These are phyloP conservation scores for Coniella vitis DNA, from an alignment of 2,329 filamentous ascomycete genomes.

Conservation along the genomic window DNA sequence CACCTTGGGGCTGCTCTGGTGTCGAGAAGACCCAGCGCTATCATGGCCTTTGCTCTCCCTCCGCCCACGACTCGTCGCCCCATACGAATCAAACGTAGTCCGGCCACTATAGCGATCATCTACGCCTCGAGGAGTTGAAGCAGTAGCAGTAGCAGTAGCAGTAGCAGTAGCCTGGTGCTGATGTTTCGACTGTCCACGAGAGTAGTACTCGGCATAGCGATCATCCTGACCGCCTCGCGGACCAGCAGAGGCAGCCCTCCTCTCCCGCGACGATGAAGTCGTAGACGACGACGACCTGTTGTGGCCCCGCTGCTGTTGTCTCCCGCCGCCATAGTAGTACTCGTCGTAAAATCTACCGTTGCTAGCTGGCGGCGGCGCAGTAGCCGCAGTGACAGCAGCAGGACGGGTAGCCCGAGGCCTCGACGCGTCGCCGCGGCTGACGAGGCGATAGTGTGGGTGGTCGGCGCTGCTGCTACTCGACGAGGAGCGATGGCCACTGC, in stretches of 20 bases:
- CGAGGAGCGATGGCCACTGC: neutral
- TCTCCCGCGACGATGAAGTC: neutral
- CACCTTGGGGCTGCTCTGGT: neutral
- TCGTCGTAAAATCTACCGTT: slow-evolving; percentile 1
- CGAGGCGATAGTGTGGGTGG: neutral
- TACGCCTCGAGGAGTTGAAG: too few species aligned
- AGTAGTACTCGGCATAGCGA: neutral
- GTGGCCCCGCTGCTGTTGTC: neutral
- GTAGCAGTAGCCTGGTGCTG: too few species aligned
- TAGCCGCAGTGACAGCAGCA: neutral
- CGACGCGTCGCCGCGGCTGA: neutral
- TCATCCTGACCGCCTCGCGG: neutral
- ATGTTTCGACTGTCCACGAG: neutral
- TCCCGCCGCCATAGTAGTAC: neutral
- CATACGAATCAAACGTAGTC: too few species aligned
- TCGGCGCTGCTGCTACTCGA: neutral
- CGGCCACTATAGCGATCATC: neutral
- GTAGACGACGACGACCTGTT: neutral
- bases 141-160: too few species aligned
- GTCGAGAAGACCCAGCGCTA: neutral
- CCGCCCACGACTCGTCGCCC: neutral
- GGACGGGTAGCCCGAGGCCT: neutral
- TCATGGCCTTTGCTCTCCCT: neutral
- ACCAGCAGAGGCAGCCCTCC: neutral
- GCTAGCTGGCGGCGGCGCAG: neutral